Evolutionary conservation across 1,284 basidiomycete genomes (phyloP).

Genomic region (Somion occarium): DNA sequence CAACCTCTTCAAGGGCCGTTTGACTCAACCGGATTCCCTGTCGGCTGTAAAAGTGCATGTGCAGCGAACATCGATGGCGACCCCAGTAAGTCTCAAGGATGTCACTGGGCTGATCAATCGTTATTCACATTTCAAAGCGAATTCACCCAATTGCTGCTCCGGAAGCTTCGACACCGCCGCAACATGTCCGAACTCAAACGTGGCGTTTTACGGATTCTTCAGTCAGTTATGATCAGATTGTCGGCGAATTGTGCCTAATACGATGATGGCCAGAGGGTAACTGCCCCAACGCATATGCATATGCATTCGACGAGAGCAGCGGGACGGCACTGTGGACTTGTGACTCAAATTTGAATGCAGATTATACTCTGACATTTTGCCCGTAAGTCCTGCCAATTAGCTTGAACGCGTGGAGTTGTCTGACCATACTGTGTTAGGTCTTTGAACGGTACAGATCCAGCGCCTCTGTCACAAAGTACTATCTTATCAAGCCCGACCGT

Average conservation of each 20-base stretch:
- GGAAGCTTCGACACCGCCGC: slow-evolving; percentile 35
- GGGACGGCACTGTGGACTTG: slow-evolving; percentile 46
- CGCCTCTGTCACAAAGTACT: neutral
- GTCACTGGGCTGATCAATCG: too few species aligned
- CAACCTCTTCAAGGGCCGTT: slow-evolving; percentile 25
- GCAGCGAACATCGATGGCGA: slow-evolving; percentile 35
- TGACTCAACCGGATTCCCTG: slow-evolving; percentile 32
- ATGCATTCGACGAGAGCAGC: slow-evolving; percentile 46
- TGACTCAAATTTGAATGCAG: slow-evolving; percentile 29
- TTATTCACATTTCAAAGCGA: slow-evolving; percentile 13
- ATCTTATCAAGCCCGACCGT: neutral
- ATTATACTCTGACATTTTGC: slow-evolving; percentile 49
- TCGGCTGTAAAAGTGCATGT: slow-evolving; percentile 43
- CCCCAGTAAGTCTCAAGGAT: slow-evolving; percentile 19
- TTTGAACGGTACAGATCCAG: neutral
- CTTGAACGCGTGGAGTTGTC: too few species aligned
- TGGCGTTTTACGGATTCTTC: slow-evolving; percentile 35
- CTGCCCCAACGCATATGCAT: slow-evolving; percentile 46
- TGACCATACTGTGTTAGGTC: neutral
- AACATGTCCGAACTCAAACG: slow-evolving; percentile 39
- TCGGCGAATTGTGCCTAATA: neutral
- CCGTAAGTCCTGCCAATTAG: slow-evolving; percentile 20
- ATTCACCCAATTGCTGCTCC: slow-evolving; percentile 41
- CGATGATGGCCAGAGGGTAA: slow-evolving; percentile 30
- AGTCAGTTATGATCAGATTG: slow-evolving; percentile 16